These are phyloP conservation scores for Picea glauca DNA, from an alignment of 75 land plant genomes.

Conservation along the genomic window DNA sequence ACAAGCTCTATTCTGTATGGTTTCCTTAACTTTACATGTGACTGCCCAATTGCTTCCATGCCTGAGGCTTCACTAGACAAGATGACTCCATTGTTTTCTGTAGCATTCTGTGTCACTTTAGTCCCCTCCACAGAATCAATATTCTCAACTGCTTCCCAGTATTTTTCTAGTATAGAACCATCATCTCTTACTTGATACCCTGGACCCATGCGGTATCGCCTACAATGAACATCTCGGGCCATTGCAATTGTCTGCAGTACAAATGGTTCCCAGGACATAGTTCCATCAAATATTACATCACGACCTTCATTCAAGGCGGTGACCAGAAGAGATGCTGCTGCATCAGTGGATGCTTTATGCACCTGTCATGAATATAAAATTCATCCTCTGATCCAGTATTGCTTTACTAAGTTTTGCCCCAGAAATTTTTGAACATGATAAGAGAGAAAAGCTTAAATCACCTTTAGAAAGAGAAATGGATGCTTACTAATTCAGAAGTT, in stretches of 20 bases:
- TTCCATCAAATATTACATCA: conserved; percentile 89
- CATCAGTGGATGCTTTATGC: conserved; percentile 80
- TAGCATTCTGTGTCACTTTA: not conserved
- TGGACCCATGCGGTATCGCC: conserved; percentile 70
- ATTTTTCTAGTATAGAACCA: conserved; percentile 51
- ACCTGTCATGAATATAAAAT: conserved; percentile 33
- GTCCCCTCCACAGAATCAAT: not conserved
- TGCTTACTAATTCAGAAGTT: conserved; percentile 66
- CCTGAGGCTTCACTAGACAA: not conserved
- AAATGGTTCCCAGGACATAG: conserved; percentile 86
- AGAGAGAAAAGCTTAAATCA: not conserved
- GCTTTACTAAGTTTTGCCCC: not conserved
- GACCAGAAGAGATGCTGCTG: conserved; percentile 85
- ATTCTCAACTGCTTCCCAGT: conserved; percentile 69
- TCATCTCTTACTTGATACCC: conserved; percentile 23
- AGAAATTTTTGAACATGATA: not conserved
- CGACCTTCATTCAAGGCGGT: conserved; percentile 88
- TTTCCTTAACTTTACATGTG: conserved; percentile 17
- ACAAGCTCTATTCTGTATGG: conserved; percentile 82
- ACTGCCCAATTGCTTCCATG: not conserved
- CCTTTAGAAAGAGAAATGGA: not conserved
- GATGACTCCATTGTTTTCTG: not conserved
- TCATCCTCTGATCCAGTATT: not conserved
- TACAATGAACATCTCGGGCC: conserved; percentile 68
- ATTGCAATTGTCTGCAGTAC: conserved; percentile 81